Conservation (phyloP, 2,329 filamentous ascomycete species). For the Pestalotiopsis sp. region DNA sequence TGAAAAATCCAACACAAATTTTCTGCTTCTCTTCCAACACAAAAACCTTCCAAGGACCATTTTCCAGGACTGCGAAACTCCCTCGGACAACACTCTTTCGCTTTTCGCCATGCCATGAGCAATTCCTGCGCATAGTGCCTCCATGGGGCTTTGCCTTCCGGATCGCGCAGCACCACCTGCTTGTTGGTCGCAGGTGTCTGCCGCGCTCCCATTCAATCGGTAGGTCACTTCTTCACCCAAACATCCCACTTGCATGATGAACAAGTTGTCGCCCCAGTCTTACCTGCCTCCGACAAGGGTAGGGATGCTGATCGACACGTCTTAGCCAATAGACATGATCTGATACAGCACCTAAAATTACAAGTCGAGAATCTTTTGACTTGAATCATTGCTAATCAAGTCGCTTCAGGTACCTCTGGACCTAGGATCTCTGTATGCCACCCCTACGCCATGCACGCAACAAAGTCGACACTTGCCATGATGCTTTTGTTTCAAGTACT, state of each 20-base stretch:
- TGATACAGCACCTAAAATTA: slow-evolving; percentile 14
- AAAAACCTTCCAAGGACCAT: slow-evolving; percentile 12
- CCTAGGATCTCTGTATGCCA: background rate
- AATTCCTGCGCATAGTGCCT: background rate
- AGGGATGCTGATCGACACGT: slow-evolving; percentile 58
- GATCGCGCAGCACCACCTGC: background rate
- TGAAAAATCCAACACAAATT: slow-evolving; percentile 7
- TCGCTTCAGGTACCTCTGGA: background rate
- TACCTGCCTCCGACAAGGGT: slow-evolving; percentile 37
- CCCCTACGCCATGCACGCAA: background rate
- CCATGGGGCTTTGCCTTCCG: background rate
- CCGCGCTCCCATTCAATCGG: background rate
- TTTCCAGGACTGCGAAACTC: slow-evolving; percentile 21
- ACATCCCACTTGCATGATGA: slow-evolving; percentile 48
- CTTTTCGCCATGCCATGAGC: background rate
- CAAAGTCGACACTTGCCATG: slow-evolving; percentile 26
- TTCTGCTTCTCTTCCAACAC: slow-evolving; percentile 3
- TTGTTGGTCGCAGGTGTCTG: no score
- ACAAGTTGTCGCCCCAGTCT: slow-evolving; percentile 62
- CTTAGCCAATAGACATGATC: slow-evolving; percentile 49
- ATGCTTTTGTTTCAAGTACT: slow-evolving; percentile 43
- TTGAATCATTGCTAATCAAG: slow-evolving; percentile 6
- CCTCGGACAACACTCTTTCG: background rate
- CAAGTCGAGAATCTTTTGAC: background rate
- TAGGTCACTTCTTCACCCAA: background rate